Percentiles rank a stretch among this genome's conserved stretches.
These are phyloP conservation scores for Eucommia ulmoides DNA, from an alignment of 257 asterid species.

Conservation along the genomic window DNA sequence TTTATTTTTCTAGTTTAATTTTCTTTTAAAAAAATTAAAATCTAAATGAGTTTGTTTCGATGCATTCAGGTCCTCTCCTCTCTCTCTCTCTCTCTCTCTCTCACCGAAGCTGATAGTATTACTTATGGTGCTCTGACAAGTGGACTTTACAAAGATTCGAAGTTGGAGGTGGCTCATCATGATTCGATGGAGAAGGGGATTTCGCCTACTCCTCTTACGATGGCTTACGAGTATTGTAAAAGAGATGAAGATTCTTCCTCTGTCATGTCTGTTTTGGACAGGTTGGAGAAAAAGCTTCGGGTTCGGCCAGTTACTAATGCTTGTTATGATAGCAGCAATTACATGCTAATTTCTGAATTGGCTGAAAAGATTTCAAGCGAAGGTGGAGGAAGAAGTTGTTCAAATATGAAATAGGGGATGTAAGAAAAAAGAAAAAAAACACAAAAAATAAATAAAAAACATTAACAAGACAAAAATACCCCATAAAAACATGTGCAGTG, in stretches of 20 bases:
- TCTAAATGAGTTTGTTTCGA: too few species aligned
- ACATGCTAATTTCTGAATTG: slow-evolving; percentile 60
- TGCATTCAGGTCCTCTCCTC: too few species aligned
- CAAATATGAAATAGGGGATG: too few species aligned
- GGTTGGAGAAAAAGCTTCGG: slow-evolving; percentile 55
- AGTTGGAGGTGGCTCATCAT: slow-evolving; percentile 61
- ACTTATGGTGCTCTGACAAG: slow-evolving; percentile 82
- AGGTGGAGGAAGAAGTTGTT: too few species aligned
- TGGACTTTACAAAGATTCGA: slow-evolving; percentile 74
- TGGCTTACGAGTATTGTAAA: slow-evolving; percentile 77
- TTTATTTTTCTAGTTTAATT: too few species aligned
- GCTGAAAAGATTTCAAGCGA: slow-evolving; percentile 37
- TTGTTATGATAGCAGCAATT: slow-evolving; percentile 56
- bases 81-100: too few species aligned
- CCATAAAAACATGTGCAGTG: too few species aligned
- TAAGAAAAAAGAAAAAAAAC: too few species aligned
- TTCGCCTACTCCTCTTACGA: slow-evolving; percentile 63
- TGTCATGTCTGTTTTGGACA: slow-evolving; percentile 43
- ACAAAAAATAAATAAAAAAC: too few species aligned
- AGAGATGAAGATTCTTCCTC: slow-evolving; percentile 38
- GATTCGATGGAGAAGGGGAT: slow-evolving; percentile 57
- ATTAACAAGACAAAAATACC: too few species aligned
- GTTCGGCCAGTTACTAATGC: slow-evolving; percentile 49
- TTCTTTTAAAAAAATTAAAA: too few species aligned
- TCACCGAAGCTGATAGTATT: slow-evolving; percentile 70